Base-by-base conservation (phyloP, 176 grass and related monocot species). In the Bromus sterilis region DNA sequence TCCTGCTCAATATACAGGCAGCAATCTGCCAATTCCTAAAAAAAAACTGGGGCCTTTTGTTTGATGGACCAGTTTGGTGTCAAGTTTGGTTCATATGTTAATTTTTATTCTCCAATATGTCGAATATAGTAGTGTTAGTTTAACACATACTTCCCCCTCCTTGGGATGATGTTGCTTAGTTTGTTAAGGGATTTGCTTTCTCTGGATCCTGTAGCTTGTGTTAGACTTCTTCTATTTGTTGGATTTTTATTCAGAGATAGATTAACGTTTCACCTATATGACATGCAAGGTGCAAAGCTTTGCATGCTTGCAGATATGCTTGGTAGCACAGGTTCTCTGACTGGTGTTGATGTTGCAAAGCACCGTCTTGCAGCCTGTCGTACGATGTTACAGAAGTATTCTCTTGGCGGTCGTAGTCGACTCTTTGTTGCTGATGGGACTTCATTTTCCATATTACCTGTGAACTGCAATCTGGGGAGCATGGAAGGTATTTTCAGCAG, bases 391-490 rank as follows among this genome's bases (percentile, higher is more conserved):
- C 86, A 84, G 64, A 98, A 95, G 71, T 98, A 98, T 86, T 93
- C 86, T 82, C 78, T 98, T 72, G 95, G 95, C 46, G 86, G 88
- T 78, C 79, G 36, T 76, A 88, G 90, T 44, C 84, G 92, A 35
- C 95, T 98, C 20, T 98, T 95, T 88, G 95, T 98, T 81, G 81
- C 86, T 63, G 90, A 98, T 82, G 95, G 95, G 77, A 94, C 92
- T 64, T 86, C 80, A 37, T 98, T 98, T 91, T 91, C 92, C 53
- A 66, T 93, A 79, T 89, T 94, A 30, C 95, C 95, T 77, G 57
- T 79, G 36, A 80, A 28, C 60, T 87, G 82, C 44, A 61, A 28
- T 16, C 28, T 80, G 26, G 59, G n/a, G 62, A 79, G 43, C 82
- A 63, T 62, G 13, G 72, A 84, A 56, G 84, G 60, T 89, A 44